Evolutionary conservation across 129 eudicot species (phyloP).

Genomic region (Kitagawia praeruptora): DNA sequence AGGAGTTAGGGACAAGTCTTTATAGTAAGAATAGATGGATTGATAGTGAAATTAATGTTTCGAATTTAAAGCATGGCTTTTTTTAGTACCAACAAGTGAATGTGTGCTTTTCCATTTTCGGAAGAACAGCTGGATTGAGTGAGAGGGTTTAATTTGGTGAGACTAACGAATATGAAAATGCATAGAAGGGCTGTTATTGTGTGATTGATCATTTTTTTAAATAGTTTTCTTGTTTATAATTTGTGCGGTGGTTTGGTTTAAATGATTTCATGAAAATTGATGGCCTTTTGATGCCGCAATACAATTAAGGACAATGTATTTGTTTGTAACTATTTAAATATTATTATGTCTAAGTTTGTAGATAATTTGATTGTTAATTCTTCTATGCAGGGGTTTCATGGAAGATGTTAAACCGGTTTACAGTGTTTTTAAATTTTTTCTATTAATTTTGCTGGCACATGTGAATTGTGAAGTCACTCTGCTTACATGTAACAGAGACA

Average conservation of each 20-base stretch:
- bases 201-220: neutral
- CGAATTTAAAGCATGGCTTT: neutral
- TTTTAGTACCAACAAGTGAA: neutral
- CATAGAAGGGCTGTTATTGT: neutral
- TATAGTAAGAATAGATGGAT: neutral
- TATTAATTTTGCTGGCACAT: neutral
- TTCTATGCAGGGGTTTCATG: conserved; percentile 36
- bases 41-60: neutral
- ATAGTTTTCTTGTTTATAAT: neutral
- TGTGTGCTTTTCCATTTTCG: neutral
- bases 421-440: conserved; percentile 12
- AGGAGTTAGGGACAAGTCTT: neutral
- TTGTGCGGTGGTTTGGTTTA: conserved; percentile 6
- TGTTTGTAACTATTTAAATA: too few relatives aligned
- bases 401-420: conserved; percentile 34
- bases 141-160: neutral
- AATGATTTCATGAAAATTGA: neutral
- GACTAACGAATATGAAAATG: neutral
- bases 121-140: neutral
- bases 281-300: neutral
- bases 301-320: neutral
- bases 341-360: neutral
- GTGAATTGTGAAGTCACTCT: neutral
- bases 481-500: neutral
- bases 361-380: too few relatives aligned